Conservation (phyloP, 495 filamentous ascomycete genomes). For the Echria macrotheca region DNA sequence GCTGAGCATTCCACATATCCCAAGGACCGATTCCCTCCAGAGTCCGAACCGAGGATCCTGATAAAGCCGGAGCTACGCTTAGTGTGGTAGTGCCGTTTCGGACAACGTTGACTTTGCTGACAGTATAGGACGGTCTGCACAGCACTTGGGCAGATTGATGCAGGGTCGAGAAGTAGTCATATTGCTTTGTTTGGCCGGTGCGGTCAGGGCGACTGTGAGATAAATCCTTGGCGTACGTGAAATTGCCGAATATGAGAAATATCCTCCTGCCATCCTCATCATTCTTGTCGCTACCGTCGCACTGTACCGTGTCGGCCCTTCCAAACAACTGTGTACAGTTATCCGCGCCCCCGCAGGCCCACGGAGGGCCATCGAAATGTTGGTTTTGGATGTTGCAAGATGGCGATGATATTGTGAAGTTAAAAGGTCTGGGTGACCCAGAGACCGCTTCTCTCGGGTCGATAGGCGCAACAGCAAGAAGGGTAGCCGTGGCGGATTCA, state of each 20-base stretch:
- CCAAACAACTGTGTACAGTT: conserved; percentile 1
- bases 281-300: background rate
- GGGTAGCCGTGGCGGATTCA: background rate
- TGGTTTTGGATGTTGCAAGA: conserved; percentile 1
- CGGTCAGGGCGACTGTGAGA: background rate
- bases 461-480: no score
- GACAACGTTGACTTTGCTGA: no score
- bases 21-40: no score
- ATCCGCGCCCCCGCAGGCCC: background rate
- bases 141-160: no score
- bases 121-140: no score
- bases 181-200: conserved; percentile 1
- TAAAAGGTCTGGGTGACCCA: background rate
- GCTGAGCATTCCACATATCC: no score
- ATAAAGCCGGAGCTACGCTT: no score
- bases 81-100: no score
- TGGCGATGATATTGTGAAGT: conserved; percentile 5
- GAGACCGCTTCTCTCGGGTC: background rate
- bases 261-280: conserved; percentile 2
- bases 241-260: conserved; percentile 1
- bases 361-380: background rate
- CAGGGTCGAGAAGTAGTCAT: no score
- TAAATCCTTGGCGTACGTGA: no score
- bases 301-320: background rate
- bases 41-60: no score